phyloP scores from a whole-genome alignment of 139 green algal species.

The Auxenochlorella pyrenoidosa region DNA sequence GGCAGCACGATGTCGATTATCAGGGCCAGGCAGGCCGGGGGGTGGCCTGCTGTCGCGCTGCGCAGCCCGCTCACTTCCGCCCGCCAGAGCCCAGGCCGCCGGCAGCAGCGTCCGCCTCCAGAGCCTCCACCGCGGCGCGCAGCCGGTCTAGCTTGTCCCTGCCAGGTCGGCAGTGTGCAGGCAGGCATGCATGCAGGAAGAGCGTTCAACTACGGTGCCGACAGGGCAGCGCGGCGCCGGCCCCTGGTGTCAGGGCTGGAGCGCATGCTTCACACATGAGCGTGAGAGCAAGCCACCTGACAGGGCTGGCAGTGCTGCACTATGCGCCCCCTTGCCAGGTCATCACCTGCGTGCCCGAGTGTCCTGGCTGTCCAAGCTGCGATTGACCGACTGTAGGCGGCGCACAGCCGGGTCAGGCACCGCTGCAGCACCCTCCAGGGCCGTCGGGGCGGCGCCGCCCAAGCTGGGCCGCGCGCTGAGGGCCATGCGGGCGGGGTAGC shows the following conservation, averaged over 20 bases:
- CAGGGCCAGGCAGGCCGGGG: too few species aligned
- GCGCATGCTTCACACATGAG: too few species aligned
- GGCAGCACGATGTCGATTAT: not conserved
- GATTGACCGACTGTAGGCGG: not conserved
- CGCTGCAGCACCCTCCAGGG: not conserved
- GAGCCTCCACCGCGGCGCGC: constrained; percentile 38
- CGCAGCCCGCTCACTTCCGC: not conserved
- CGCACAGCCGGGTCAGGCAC: not conserved
- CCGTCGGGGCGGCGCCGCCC: not conserved
- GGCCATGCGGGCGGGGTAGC: not conserved
- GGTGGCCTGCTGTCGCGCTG: too few species aligned
- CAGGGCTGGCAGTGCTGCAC: too few species aligned
- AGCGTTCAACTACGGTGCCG: too few species aligned
- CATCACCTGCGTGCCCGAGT: not conserved
- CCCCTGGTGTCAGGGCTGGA: too few species aligned
- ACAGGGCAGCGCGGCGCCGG: too few species aligned
- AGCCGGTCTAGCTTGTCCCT: constrained; percentile 38
- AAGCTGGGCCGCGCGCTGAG: not conserved
- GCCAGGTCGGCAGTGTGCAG: not conserved
- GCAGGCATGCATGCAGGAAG: not conserved
- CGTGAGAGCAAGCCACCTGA: too few species aligned
- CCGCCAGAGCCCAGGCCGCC: not conserved
- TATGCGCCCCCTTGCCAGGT: not conserved
- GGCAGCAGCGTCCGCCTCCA: constrained; percentile 24
- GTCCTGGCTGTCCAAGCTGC: constrained; percentile 17